phyloP scores from a whole-genome alignment of 2,329 filamentous ascomycete species.

The Colletotrichum somersetense region DNA sequence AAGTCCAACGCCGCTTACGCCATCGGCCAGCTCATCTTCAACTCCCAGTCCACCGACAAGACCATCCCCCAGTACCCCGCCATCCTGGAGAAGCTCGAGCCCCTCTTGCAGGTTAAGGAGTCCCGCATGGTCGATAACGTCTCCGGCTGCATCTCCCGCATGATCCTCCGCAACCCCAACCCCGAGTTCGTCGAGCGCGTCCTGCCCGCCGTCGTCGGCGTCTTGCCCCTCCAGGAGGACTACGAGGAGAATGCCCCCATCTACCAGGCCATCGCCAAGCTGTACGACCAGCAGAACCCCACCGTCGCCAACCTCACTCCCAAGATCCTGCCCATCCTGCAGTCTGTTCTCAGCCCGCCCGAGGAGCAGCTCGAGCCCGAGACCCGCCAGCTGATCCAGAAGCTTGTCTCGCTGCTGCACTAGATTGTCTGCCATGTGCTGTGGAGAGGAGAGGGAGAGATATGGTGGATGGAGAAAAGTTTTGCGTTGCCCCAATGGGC shows the following conservation, averaged over 20 bases:
- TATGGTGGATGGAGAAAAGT: conserved; percentile 12
- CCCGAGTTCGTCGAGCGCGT: conserved; percentile 84
- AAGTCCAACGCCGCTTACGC: conserved; percentile 97
- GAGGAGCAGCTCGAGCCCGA: conserved; percentile 81
- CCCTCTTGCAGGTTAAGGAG: conserved; percentile 81
- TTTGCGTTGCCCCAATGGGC: conserved; percentile 29
- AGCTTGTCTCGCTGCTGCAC: conserved; percentile 67
- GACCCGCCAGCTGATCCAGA: conserved; percentile 74
- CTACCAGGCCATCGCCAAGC: conserved; percentile 88
- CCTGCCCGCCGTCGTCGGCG: conserved; percentile 81
- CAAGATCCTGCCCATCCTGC: conserved; percentile 77
- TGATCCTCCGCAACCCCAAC: conserved; percentile 92
- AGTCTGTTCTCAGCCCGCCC: conserved; percentile 77
- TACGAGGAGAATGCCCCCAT: conserved; percentile 97
- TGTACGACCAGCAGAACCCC: conserved; percentile 80
- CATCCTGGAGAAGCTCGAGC: conserved; percentile 88
- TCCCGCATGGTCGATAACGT: conserved; percentile 93
- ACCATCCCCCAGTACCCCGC: conserved; percentile 82
- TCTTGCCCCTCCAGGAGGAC: conserved; percentile 91
- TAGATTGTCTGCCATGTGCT: neutral
- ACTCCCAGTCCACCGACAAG: conserved; percentile 77
- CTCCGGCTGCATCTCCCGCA: conserved; percentile 88
- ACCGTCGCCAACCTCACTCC: conserved; percentile 78
- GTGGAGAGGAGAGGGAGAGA: neutral
- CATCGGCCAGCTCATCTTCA: conserved; percentile 84